Evolutionary conservation across 176 grass and related monocot species (phyloP).

Genomic region (Carex scoparia): DNA sequence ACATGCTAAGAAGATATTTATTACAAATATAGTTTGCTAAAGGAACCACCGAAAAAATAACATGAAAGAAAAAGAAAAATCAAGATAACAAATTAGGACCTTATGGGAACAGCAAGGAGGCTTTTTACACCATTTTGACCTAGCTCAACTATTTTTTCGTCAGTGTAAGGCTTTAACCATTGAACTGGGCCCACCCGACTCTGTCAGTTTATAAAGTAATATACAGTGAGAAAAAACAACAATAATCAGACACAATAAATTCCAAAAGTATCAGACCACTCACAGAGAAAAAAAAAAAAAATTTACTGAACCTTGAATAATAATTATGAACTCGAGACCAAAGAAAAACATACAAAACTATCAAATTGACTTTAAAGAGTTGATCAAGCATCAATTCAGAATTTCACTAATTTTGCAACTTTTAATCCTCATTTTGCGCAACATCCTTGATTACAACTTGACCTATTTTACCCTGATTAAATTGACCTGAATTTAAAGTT

Average conservation of each 20-base stretch:
- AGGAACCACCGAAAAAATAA: neutral
- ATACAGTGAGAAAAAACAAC: neutral
- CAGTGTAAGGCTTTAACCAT: constrained; percentile 97
- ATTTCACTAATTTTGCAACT: neutral
- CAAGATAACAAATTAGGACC: constrained; percentile 35
- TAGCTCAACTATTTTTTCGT: constrained; percentile 82
- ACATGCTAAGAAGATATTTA: neutral
- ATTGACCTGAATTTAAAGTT: neutral
- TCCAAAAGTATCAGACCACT: neutral
- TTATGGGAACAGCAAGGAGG: constrained; percentile 91
- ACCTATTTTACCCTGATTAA: no score
- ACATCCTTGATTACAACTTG: neutral
- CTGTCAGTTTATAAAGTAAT: constrained; percentile 29
- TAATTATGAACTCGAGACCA: neutral
- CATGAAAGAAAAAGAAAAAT: neutral
- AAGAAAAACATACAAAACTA: neutral
- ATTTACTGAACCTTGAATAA: neutral
- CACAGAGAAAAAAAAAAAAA: neutral
- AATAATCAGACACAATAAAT: neutral
- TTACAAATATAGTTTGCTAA: neutral
- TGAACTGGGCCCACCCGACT: constrained; percentile 92
- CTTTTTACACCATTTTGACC: constrained; percentile 87
- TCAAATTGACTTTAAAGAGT: neutral
- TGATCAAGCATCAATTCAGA: neutral
- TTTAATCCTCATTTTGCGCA: neutral